Base-by-base conservation (phyloP, 2,329 filamentous ascomycete genomes). In the Pseudogymnoascus verrucosus region DNA sequence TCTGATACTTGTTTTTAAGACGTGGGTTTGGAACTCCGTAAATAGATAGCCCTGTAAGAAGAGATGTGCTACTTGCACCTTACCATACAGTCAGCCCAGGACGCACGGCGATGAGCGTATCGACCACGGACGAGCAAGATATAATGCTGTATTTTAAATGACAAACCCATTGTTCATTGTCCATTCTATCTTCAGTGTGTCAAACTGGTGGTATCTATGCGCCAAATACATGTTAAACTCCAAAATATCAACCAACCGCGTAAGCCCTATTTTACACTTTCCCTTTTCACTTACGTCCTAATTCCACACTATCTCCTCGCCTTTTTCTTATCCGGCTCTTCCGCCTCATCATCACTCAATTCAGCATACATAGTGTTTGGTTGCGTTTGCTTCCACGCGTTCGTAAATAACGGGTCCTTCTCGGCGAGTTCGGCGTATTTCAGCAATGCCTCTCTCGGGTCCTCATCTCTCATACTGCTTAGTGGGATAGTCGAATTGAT, bases 341-440 rank as follows among this genome's bases (percentile, higher is more conserved):
- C 82, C 62, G 85, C 83, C 68, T 96, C 93, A 14, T 92, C 90
- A 71, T 96, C 93, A 74, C 92, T 96, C 36, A 95, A 71, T 47
- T 97, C 90, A 6, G 90, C 89, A 78, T 96, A 99, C 68, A 97
- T 89, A 26, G 93, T 91, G 69, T 93, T 88, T 0, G 95, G 95
- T 77, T 98, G 93, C 39, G 92, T 98, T 69, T 89, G 83, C 72
- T 89, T 89, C 90, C 92, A 99, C 14, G 93, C 95, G 69, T 90
- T 91, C 31, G 95, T 99, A 73, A 98, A 99, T 70, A 96, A 83
- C 0, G 93, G 93, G 73, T 98, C 93, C 73, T 91, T 93, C 76
- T 96, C 87, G 11, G 93, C 92, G 73, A 96, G 88, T 63, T 96
- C 91, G 39, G 92, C 93, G 79, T 98, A 99, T 78, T 96, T 97